A percentile compares a stretch with the other conserved stretches of the same genome.
phyloP scores from a whole-genome alignment of 352 stramenopile species.

The Globisporangium megalacanthum region DNA sequence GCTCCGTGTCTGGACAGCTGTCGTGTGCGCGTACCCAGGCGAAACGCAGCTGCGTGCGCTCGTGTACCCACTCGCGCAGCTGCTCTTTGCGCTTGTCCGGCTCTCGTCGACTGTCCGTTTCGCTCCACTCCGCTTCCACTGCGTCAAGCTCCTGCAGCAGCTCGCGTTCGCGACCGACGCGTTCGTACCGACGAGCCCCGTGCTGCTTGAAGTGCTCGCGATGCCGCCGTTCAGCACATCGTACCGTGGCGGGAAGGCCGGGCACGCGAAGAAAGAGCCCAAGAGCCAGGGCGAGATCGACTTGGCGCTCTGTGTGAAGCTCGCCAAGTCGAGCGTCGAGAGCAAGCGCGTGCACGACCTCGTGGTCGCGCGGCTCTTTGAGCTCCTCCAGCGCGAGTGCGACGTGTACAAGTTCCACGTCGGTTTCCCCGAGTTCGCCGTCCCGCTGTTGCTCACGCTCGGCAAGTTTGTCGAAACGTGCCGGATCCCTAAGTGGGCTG shows the following conservation, averaged over 20 bases:
- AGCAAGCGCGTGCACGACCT: constrained; percentile 86
- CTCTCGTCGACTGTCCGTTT: constrained; percentile 76
- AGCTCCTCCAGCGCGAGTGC: constrained; percentile 93
- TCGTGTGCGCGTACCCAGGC: constrained; percentile 88
- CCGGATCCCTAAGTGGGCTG: constrained; percentile 73
- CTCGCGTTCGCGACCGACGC: constrained; percentile 91
- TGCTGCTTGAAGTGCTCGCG: constrained; percentile 93
- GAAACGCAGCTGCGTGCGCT: constrained; percentile 88
- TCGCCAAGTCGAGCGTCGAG: constrained; percentile 88
- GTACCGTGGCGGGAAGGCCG: constrained; percentile 49
- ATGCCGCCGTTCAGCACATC: constrained; percentile 87
- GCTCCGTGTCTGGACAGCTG: constrained; percentile 94
- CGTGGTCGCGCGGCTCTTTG: constrained; percentile 89
- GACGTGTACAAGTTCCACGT: constrained; percentile 95
- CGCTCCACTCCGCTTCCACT: constrained; percentile 95
- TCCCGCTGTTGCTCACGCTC: constrained; percentile 85
- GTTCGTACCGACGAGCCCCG: constrained; percentile 94
- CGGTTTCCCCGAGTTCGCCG: constrained; percentile 93
- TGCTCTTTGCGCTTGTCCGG: constrained; percentile 68
- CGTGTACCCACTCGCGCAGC: constrained; percentile 94
- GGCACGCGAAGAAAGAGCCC: constrained; percentile 26
- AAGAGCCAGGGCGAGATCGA: constrained; percentile 52
- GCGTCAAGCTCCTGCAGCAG: constrained; percentile 95
- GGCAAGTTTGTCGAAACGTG: constrained; percentile 87
- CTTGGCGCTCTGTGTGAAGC: constrained; percentile 85